Evolutionary conservation across 2,329 filamentous ascomycete genomes (phyloP), one percentile per base, ranked within the genome.

Genomic region (Acrocalymma vagum): DNA sequence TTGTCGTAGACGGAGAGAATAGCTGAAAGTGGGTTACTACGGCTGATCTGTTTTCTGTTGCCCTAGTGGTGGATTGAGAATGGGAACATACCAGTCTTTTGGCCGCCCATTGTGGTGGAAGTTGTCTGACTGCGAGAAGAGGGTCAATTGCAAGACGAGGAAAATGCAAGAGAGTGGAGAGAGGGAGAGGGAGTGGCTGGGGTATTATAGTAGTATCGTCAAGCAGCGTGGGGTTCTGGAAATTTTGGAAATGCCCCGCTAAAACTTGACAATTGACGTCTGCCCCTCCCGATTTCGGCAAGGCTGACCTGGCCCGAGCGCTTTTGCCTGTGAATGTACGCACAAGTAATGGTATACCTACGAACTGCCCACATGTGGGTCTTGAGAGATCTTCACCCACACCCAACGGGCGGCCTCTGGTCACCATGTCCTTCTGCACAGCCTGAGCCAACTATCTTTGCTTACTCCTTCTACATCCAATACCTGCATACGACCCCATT

Each of bases 1-100:
- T 99, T 99, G 82, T 99, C 90, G 71, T 94, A 97, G 78, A 97
- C 94, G 55, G 93, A 97, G 70, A 99, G 82, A 68, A 99, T 97
- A 57, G 94, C 94, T 76, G 44, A 30, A 13, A 29, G 17, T 29
- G n/a, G n/a, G 24, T 56, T 14, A 51, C 42, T 37, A 36, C 29
- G 11, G 22, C 9, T 21, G 5, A 29, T 9, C 9, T 15, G 2
- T 6, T 7, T 7, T 29, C 22, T 25, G 24, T 9, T 3, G 3
- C 7, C 10, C 4, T 25, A 7, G n/a, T 17, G 14, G 6, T 8
- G 9, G 10, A 31, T 26, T n/a, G n/a, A n/a, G n/a, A n/a, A n/a
- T n/a, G n/a, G n/a, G n/a, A n/a, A n/a, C n/a, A n/a, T 47, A 69
- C 66, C 66, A 49, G 66, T 70, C 52, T 69, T 70, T 53, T 69